These are phyloP conservation scores for Aspergillus neotritici DNA, from an alignment of 2,329 filamentous ascomycete species.

Conservation along the genomic window DNA sequence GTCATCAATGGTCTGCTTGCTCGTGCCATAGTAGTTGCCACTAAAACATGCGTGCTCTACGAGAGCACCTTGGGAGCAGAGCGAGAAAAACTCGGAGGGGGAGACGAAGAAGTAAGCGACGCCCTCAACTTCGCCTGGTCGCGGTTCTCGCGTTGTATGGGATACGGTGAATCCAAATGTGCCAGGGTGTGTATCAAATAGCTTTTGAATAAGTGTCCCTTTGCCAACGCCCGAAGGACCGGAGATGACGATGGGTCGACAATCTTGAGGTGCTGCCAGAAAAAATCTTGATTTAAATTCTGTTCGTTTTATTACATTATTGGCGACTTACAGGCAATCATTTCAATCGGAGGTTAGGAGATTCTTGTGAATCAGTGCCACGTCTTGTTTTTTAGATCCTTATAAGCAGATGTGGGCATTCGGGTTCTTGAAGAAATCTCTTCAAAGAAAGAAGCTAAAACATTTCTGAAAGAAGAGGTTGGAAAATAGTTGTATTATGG, in stretches of 20 bases:
- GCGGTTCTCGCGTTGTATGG: constrained; percentile 65
- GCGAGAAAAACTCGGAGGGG: constrained; percentile 55
- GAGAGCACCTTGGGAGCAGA: constrained; percentile 62
- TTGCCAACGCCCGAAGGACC: constrained; percentile 28
- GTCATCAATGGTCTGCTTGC: constrained; percentile 42
- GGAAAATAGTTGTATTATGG: too few relatives aligned
- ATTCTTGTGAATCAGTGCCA: too few relatives aligned
- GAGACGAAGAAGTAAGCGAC: constrained; percentile 70
- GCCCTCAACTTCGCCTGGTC: constrained; percentile 66
- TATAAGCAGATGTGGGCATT: too few relatives aligned
- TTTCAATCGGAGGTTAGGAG: too few relatives aligned
- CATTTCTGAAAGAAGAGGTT: too few relatives aligned
- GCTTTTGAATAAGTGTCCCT: constrained; percentile 24
- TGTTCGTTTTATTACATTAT: too few relatives aligned
- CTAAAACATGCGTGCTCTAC: constrained; percentile 78
- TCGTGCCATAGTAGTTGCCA: constrained; percentile 75
- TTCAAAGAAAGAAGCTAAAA: too few relatives aligned
- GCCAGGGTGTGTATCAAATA: constrained; percentile 24
- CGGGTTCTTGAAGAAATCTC: too few relatives aligned
- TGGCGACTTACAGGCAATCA: too few relatives aligned
- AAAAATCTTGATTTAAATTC: too few relatives aligned
- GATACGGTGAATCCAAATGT: constrained; percentile 26
- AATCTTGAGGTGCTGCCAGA: too few relatives aligned
- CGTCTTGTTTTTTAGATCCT: too few relatives aligned
- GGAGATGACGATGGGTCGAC: constrained; percentile 25